These are phyloP conservation scores for Fusarium albidum DNA, from an alignment of 2,329 filamentous ascomycete genomes.

Conservation along the genomic window DNA sequence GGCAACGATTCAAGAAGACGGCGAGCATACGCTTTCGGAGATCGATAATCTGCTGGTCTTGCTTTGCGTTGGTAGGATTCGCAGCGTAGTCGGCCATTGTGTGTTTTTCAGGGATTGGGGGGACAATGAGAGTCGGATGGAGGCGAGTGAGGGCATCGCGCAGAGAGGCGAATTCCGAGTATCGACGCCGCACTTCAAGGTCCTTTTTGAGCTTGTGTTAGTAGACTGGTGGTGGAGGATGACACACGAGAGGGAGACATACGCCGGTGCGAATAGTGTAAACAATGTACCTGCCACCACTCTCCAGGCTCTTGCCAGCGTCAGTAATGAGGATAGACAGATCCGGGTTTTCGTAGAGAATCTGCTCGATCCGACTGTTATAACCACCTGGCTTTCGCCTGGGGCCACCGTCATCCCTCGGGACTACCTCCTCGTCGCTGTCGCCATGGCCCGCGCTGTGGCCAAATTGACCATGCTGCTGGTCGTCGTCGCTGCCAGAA, in stretches of 20 bases:
- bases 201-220: conserved; percentile 65
- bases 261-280: conserved; percentile 97
- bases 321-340: conserved; percentile 91
- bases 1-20: conserved; percentile 93
- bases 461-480: conserved; percentile 51
- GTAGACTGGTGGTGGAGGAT: not conserved
- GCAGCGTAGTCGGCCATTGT: conserved; percentile 98
- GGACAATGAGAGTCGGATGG: conserved; percentile 94
- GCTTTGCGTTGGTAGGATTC: conserved; percentile 96
- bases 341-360: conserved; percentile 93
- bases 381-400: conserved; percentile 84
- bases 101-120: conserved; percentile 98
- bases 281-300: conserved; percentile 91
- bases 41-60: conserved; percentile 97
- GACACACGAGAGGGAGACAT: conserved; percentile 45
- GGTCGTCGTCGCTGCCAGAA: conserved; percentile 73
- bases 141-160: conserved; percentile 88
- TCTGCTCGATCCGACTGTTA: conserved; percentile 95
- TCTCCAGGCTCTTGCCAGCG: conserved; percentile 93
- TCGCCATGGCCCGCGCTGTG: conserved; percentile 42
- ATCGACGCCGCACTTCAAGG: conserved; percentile 91
- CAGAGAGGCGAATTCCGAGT: conserved; percentile 95
- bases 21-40: conserved; percentile 95
- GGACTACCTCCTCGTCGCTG: conserved; percentile 58
- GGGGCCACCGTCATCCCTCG: conserved; percentile 56